Conservation (phyloP, 2,329 filamentous ascomycete species). For the Colletotrichum lindemuthianum region DNA sequence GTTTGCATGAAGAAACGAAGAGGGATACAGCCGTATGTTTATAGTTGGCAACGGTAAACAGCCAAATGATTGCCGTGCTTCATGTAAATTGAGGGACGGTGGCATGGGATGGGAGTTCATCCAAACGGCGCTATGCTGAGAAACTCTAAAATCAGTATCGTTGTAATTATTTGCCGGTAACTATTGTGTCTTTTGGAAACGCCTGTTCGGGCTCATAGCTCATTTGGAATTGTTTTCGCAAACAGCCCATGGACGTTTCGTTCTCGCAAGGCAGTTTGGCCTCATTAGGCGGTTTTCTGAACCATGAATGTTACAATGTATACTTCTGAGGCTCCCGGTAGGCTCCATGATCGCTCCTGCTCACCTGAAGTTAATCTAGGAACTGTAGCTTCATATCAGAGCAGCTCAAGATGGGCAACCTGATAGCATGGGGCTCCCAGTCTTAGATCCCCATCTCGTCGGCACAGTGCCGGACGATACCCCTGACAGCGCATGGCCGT, state of each 20-base stretch:
- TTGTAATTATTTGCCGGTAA: not conserved
- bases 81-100: not conserved
- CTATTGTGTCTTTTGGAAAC: too few species aligned
- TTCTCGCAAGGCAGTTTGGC: too few species aligned
- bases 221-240: too few species aligned
- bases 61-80: conserved; percentile 6
- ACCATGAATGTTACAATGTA: too few species aligned
- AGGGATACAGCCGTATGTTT: not conserved
- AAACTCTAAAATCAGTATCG: conserved; percentile 11
- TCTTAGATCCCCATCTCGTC: conserved; percentile 3
- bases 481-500: conserved; percentile 1
- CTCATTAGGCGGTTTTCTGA: too few species aligned
- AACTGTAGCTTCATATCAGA: too few species aligned
- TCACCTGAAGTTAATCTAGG: conserved; percentile 1
- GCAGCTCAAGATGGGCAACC: too few species aligned
- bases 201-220: too few species aligned
- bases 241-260: too few species aligned
- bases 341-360: too few species aligned
- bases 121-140: conserved; percentile 25
- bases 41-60: conserved; percentile 14
- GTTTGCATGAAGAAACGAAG: not conserved
- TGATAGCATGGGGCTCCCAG: conserved; percentile 2
- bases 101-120: conserved; percentile 13
- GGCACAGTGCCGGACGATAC: conserved; percentile 21
- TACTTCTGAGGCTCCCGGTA: too few species aligned